Percentiles rank a stretch among this genome's conserved stretches.
Evolutionary conservation across 2,329 filamentous ascomycete genomes (phyloP).

Genomic region (Fusarium sp.): DNA sequence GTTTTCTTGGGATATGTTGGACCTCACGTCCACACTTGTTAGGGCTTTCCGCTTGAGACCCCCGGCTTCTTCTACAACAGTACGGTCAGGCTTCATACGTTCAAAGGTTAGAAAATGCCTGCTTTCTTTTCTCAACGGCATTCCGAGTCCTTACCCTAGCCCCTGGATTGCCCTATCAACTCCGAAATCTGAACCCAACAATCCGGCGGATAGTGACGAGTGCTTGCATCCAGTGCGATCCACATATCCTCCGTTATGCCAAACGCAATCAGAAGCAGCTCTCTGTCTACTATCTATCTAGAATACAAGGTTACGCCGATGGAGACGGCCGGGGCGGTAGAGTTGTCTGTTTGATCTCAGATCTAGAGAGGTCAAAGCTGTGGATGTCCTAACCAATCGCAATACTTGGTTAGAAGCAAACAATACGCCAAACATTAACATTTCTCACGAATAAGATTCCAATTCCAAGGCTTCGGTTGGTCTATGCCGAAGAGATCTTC

Average conservation of each 20-base stretch:
- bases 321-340: constrained; percentile 9
- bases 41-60: neutral
- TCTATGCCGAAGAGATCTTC: neutral
- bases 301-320: neutral
- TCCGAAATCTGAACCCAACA: neutral
- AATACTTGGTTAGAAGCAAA: neutral
- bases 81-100: neutral
- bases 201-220: neutral
- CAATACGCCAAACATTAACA: neutral
- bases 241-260: neutral
- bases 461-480: neutral
- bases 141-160: neutral
- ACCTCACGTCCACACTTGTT: neutral
- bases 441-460: neutral
- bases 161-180: neutral
- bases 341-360: constrained; percentile 1
- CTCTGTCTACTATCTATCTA: neutral
- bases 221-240: neutral
- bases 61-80: neutral
- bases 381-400: neutral
- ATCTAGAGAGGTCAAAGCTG: neutral
- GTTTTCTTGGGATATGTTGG: neutral
- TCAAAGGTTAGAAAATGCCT: neutral
- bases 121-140: neutral
- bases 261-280: neutral